Evolutionary conservation across 176 grass and related monocot genomes (phyloP).

Genomic region (Melocanna baccifera): DNA sequence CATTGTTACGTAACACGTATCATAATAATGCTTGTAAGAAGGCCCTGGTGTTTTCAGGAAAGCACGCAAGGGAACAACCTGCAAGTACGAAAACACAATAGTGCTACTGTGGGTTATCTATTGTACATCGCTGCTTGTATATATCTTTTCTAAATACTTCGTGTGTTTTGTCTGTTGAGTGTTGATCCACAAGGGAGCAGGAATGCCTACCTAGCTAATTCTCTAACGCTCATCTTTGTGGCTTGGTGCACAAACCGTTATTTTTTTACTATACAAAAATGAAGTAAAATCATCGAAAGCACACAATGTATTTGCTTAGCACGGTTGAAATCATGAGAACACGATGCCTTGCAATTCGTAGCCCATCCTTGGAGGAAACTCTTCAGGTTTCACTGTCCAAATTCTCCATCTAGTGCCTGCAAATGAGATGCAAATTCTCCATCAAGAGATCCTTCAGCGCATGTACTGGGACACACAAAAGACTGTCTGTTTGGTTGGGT

Average conservation of each 20-base stretch:
- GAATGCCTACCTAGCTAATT: constrained; percentile 48
- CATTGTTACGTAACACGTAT: background rate
- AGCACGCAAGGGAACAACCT: background rate
- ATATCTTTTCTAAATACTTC: background rate
- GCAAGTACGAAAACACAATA: background rate
- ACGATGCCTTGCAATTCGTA: background rate
- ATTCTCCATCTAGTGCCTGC: background rate
- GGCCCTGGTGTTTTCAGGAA: background rate
- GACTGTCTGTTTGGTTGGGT: background rate
- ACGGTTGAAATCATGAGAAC: background rate
- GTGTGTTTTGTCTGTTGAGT: background rate
- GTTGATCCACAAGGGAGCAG: constrained; percentile 13
- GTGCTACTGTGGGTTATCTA: background rate
- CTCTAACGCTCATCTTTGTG: constrained; percentile 19
- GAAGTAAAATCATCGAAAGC: background rate
- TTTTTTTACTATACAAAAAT: constrained; percentile 29
- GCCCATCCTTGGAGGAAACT: background rate
- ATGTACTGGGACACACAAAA: background rate
- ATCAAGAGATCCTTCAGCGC: background rate
- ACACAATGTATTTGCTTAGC: background rate
- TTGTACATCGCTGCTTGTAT: background rate
- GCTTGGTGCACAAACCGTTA: constrained; percentile 18
- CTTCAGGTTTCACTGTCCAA: background rate
- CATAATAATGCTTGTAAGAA: background rate
- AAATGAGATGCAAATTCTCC: background rate